Evolutionary conservation across 768 basidiomycete species (phyloP), one percentile per base, ranked within the genome.

Genomic region (Xerocomellus amylosporus): DNA sequence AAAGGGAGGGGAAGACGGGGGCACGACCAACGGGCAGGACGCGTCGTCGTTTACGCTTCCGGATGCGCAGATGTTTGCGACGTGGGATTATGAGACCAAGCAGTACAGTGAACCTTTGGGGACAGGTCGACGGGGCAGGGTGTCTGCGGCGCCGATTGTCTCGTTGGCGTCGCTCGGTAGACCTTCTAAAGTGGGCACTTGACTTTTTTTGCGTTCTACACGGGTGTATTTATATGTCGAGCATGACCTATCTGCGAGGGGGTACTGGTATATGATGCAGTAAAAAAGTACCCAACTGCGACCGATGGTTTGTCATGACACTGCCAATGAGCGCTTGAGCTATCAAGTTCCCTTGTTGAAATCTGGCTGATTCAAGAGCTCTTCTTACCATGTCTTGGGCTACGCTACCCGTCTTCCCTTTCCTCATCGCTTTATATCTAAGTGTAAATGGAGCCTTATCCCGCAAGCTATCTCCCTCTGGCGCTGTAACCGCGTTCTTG

Each of bases 381-480:
- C 28, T 8, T 33, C 33, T 33, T 5, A 9, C 44, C 51, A 66
- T 67, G 67, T 47, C 56, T 31, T 61, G 53, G 61, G 55, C 55
- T 22, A 67, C 74, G 20, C 53, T 79, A 17, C 74, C 74, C 26
- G 30, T 72, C 43, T 41, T 79, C 26, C 75, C 84, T 2, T 64
- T 82, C 33, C 45, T 75, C 24, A 50, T 85, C 17, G 81, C 88
- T 0, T 62, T 77, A 1, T 64, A 80, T 3, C 76, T 93, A 17
- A 81, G 83, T 31, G 59, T 75, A 0, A 89, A 92, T 74, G 94
- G 94, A 4, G 73, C 81, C 10, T 80, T 80, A 15, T 88, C 85
- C 53, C 78, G 83, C 49, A 93, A 91, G 0, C 77, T 98, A 10
- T 90, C 90, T 1, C 78, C 79, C 0, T 83, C 82, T 31, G 95